Evolutionary conservation across 257 asterid genomes (phyloP).

Genomic region (Nicotiana attenuata): DNA sequence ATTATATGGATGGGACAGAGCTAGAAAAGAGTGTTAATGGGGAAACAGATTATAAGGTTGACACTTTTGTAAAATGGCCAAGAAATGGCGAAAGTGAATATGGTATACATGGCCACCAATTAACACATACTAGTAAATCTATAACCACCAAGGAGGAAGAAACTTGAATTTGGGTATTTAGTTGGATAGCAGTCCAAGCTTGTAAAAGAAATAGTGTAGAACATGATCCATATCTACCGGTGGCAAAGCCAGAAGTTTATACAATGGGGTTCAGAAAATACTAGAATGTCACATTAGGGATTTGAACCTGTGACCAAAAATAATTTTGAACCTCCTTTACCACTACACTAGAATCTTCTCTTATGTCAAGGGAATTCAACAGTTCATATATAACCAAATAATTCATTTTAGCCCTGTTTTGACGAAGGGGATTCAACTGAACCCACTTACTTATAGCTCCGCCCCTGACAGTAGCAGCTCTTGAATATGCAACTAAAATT

Average conservation of each 20-base stretch:
- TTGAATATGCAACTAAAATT: conserved; percentile 3
- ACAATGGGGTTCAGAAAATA: not conserved
- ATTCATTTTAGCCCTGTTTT: not conserved
- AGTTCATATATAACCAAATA: not conserved
- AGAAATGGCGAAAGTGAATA: not conserved
- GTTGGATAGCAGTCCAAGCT: not conserved
- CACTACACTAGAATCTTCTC: not conserved
- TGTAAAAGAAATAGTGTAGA: not conserved
- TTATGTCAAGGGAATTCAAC: not conserved
- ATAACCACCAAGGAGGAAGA: not conserved
- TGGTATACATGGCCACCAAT: not conserved
- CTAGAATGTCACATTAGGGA: not conserved
- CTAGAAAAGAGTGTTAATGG: not conserved
- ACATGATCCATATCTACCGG: not conserved
- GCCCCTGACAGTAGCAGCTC: not conserved
- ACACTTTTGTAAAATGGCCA: not conserved
- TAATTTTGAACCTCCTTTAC: not conserved
- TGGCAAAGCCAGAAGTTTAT: not conserved
- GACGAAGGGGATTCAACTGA: not conserved
- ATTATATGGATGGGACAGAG: not conserved
- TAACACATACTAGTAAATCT: conserved; percentile 6
- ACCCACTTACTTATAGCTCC: not conserved
- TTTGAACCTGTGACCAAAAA: not conserved
- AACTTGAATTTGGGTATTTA: not conserved
- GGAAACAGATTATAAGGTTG: not conserved